Conservation (phyloP, 768 basidiomycete genomes). For the Mycena amicta region DNA sequence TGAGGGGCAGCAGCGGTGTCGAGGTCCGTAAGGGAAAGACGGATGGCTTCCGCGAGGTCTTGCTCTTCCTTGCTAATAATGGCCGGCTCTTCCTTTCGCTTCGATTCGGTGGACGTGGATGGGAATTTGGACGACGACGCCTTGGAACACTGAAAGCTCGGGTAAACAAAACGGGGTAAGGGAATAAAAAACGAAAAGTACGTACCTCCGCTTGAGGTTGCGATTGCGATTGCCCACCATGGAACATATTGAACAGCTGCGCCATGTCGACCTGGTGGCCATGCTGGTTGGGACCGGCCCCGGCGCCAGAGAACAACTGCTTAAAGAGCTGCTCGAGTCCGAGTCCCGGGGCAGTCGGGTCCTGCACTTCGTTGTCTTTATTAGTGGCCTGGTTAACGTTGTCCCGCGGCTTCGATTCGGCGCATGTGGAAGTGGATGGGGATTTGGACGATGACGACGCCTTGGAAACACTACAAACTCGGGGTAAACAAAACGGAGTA, state of each 20-base stretch:
- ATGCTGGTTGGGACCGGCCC: background rate
- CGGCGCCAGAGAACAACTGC: background rate
- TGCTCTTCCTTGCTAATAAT: slow-evolving; percentile 31
- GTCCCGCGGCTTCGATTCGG: too few species aligned
- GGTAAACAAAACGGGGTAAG: too few species aligned
- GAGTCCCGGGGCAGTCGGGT: too few species aligned
- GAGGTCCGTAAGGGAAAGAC: slow-evolving; percentile 36
- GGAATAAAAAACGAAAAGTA: too few species aligned
- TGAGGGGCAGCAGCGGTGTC: too few species aligned
- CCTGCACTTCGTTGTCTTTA: too few species aligned
- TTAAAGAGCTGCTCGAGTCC: slow-evolving; percentile 4
- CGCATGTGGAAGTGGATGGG: too few species aligned
- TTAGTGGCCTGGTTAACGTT: too few species aligned
- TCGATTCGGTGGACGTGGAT: background rate
- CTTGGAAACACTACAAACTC: too few species aligned
- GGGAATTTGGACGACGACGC: slow-evolving; percentile 8
- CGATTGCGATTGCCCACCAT: slow-evolving; percentile 3
- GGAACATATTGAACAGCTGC: slow-evolving; percentile 18
- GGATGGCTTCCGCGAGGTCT: slow-evolving; percentile 45
- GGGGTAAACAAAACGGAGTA: too few species aligned
- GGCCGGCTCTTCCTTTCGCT: slow-evolving; percentile 10
- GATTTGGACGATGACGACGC: too few species aligned
- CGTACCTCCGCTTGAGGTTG: slow-evolving; percentile 3
- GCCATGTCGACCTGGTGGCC: too few species aligned
- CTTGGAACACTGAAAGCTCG: background rate